phyloP scores from a whole-genome alignment of 345 rosid species.

The Orychophragmus violaceus region DNA sequence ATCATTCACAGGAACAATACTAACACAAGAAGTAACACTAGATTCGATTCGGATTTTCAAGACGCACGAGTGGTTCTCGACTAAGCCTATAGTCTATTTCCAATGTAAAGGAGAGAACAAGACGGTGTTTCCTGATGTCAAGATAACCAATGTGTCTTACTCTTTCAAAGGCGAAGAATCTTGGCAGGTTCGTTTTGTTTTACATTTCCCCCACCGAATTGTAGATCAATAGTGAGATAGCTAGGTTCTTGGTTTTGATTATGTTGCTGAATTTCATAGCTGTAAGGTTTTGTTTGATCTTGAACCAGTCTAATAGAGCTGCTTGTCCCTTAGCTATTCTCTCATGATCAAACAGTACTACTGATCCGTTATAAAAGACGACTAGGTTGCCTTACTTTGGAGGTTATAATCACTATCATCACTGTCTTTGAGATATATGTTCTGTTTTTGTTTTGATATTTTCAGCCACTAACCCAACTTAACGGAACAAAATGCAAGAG shows the following conservation, averaged over 20 bases:
- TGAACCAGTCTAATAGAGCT: neutral
- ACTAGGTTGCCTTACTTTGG: neutral
- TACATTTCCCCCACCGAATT: too few species aligned
- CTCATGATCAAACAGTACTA: too few species aligned
- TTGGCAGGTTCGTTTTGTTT: conserved; percentile 51
- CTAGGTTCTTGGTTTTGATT: too few species aligned
- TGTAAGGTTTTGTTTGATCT: too few species aligned
- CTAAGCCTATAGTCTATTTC: conserved; percentile 53
- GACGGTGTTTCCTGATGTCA: conserved; percentile 55
- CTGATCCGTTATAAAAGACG: too few species aligned
- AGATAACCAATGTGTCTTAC: conserved; percentile 32
- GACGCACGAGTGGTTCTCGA: conserved; percentile 47
- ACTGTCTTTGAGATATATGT: neutral
- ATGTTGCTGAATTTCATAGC: too few species aligned
- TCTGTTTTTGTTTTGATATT: conserved; percentile 7
- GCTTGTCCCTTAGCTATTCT: too few species aligned
- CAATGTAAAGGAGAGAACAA: conserved; percentile 59
- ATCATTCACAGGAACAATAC: conserved; percentile 32
- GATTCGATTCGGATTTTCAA: conserved; percentile 46
- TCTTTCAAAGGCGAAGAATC: conserved; percentile 64
- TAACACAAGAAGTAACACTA: conserved; percentile 45
- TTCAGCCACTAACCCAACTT: conserved; percentile 67
- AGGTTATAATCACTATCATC: neutral
- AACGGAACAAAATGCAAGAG: conserved; percentile 74
- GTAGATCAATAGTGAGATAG: too few species aligned